These are phyloP conservation scores for Mucor indicus DNA, from an alignment of 371 early-diverging fungal genomes.

Conservation along the genomic window DNA sequence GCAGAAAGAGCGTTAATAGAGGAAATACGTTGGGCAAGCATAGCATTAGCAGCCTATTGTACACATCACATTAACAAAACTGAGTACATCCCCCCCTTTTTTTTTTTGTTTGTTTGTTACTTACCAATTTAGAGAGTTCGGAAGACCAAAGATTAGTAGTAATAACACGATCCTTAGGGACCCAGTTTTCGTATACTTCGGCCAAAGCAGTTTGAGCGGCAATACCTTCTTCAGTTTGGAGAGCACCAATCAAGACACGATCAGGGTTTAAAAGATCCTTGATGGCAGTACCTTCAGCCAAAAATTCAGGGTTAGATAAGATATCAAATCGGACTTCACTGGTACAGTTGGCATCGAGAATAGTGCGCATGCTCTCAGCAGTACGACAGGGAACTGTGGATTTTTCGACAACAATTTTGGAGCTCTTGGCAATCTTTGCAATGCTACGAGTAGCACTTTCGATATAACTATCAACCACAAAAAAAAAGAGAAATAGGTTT, in stretches of 20 bases:
- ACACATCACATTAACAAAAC: background rate
- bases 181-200: conserved; percentile 81
- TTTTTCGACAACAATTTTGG: conserved; percentile 93
- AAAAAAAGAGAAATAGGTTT: background rate
- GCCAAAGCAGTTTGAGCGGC: conserved; percentile 77
- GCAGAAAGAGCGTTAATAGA: conserved; percentile 91
- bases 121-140: conserved; percentile 87
- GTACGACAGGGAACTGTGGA: conserved; percentile 96
- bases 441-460: conserved; percentile 87
- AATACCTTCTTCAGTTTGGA: conserved; percentile 75
- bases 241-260: conserved; percentile 90
- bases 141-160: conserved; percentile 94
- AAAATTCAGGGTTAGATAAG: conserved; percentile 95
- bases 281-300: conserved; percentile 94
- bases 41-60: conserved; percentile 86
- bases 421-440: conserved; percentile 75
- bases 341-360: conserved; percentile 82
- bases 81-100: background rate
- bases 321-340: conserved; percentile 79
- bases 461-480: conserved; percentile 55
- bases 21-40: conserved; percentile 95
- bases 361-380: conserved; percentile 85
- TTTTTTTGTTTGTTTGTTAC: conserved; percentile 8
- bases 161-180: conserved; percentile 82
- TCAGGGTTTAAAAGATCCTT: conserved; percentile 85